Base-by-base conservation (phyloP, 2,329 filamentous ascomycete species). In the Talaromyces sp. region DNA sequence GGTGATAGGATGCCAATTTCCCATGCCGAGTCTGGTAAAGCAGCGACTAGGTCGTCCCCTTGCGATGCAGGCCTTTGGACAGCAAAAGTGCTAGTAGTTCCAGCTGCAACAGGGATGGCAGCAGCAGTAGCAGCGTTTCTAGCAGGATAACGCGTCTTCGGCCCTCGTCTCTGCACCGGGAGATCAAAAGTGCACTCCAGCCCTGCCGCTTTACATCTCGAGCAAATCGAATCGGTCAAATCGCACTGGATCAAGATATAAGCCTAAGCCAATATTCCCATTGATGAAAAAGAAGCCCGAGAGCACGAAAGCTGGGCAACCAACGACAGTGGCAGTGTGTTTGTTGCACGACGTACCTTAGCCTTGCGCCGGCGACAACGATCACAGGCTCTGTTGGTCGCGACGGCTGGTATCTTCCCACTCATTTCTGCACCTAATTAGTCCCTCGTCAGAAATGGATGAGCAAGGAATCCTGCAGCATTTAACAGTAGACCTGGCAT, bases 141-240 rank as follows among this genome's bases (percentile, higher is more conserved):
- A 33, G 42, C 11, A 58, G 54, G 33, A 22, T 56, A 58, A 54
- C 60, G 62, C 6, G 57, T 55, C 30, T 79, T 79, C 15, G 77
- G 77, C 1, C 77, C 77, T 59, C 77, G 70, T 64, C 73, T 68
- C 11, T 70, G 74, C 36, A 76, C 65, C 33, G 77, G 76, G 47
- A 77, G 58, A 55, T 78, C 65, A 63, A 78, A 78, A 4, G 69
- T 75, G 63, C 77, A 78, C 60, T 65, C 60, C 55, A 68, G 65
- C 9, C 67, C 69, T 27, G 71, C 70, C 55, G 72, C 65, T 27
- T 69, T 70, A 64, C 76, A 78, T 52, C 63, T 55, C 32, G 44
- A 60, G 51, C 64, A 66, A 10, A 33, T 32, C 47, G 61, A 64
- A n/a, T 59, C 57, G 58, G 51, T 52, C 32, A 49, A 62, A 52